Percentiles rank a stretch among this genome's conserved stretches.
phyloP scores from a whole-genome alignment of 768 basidiomycete species.

The Saitozyma sp. region DNA sequence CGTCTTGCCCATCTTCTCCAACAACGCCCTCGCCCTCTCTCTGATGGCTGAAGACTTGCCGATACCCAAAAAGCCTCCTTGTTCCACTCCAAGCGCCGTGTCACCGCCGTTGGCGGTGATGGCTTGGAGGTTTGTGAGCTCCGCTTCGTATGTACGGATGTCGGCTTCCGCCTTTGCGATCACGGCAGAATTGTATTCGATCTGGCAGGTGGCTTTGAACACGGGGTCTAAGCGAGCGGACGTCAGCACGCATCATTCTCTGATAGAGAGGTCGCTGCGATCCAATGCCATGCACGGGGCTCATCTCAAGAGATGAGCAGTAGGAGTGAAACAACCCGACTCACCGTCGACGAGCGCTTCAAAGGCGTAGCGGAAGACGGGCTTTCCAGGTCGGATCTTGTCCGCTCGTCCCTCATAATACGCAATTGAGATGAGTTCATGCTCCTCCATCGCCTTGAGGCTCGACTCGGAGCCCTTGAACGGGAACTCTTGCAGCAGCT shows the following conservation, averaged over 20 bases:
- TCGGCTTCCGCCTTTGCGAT: conserved; percentile 60
- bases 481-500: conserved; percentile 75
- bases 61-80: conserved; percentile 21
- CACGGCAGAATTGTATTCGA: conserved; percentile 66
- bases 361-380: conserved; percentile 83
- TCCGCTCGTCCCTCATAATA: conserved; percentile 81
- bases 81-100: conserved; percentile 55
- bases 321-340: conserved; percentile 14
- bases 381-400: conserved; percentile 82
- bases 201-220: conserved; percentile 79
- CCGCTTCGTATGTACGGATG: conserved; percentile 72
- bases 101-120: conserved; percentile 60
- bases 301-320: conserved; percentile 10
- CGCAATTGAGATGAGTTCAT: conserved; percentile 74
- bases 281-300: no score
- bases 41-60: conserved; percentile 55
- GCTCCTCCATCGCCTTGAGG: conserved; percentile 80
- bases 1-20: conserved; percentile 71
- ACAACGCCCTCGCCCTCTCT: conserved; percentile 66
- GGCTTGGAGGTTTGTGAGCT: conserved; percentile 67
- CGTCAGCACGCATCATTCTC: not conserved
- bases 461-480: conserved; percentile 89
- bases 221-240: conserved; percentile 61
- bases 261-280: not conserved
- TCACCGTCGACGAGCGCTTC: conserved; percentile 73